Evolutionary conservation across 73 alveolate species (phyloP).

Genomic region (Paramecium tetraurelia): DNA sequence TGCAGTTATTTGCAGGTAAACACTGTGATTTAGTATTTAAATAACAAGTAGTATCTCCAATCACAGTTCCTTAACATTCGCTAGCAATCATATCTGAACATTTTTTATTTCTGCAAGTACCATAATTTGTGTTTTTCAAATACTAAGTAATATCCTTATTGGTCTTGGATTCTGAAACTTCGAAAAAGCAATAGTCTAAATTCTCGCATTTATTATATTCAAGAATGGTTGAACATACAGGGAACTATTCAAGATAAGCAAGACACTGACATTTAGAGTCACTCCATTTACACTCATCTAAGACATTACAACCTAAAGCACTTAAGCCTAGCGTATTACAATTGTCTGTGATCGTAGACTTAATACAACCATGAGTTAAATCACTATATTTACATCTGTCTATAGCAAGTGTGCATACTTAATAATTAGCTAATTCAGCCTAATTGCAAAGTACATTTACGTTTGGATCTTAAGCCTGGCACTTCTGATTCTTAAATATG

Average conservation of each 20-base stretch:
- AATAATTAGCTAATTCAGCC: not conserved
- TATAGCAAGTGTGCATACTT: not conserved
- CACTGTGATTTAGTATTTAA: not conserved
- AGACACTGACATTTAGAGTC: not conserved
- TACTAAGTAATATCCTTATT: not conserved
- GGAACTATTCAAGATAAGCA: not conserved
- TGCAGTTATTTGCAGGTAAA: not conserved
- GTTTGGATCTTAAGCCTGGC: not conserved
- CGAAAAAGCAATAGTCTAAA: not conserved
- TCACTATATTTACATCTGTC: slow-evolving; percentile 35
- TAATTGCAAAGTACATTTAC: not conserved
- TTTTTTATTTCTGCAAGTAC: not conserved
- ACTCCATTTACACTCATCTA: slow-evolving; percentile 5
- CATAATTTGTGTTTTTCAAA: slow-evolving; percentile 5
- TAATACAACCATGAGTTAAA: slow-evolving; percentile 26
- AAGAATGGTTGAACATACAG: not conserved
- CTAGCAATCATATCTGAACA: not conserved
- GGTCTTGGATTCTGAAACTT: not conserved
- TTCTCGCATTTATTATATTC: not conserved
- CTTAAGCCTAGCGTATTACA: slow-evolving; percentile 12
- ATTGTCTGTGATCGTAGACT: not conserved
- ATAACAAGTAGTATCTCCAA: not conserved
- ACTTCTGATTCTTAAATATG: not conserved
- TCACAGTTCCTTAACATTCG: not conserved
- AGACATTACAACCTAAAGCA: not conserved